Evolutionary conservation across 208 protist species (phyloP), one percentile per base, ranked within the genome.

Genomic region (Acanthamoeba sp.): DNA sequence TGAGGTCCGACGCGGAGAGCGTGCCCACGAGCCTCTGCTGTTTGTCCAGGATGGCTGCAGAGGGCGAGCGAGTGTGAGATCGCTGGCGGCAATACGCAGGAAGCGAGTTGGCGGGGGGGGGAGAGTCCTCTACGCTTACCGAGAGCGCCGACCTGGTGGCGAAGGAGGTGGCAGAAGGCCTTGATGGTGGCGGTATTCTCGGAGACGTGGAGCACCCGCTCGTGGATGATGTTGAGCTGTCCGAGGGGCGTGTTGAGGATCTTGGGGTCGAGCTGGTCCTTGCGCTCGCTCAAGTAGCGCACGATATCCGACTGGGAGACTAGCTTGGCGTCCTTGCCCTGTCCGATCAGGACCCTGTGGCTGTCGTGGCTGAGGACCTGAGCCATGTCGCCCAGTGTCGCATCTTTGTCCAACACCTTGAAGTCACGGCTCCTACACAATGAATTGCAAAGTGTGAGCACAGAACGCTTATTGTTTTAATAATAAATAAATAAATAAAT

Each of bases 281-380:
- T 84, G 73, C 73, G 73, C 73, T 84, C 40, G 40, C 73, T 84
- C 34, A 84, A 38, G 73, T 84, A 84, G 40, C 73, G 73, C 27
- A 84, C 73, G 73, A 84, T 52, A 38, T 84, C 73, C 42, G 73
- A 84, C 42, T 84, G 73, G 12, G 73, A 84, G 22, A 84, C 42
- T 4, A 84, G 73, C 73, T 84, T 84, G 38, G 73, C 73, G 40
- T 84, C 42, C 73, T 50, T 48, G 34, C 42, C 73, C 38, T 52
- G 14, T 32, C 73, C 73, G 29, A 84, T 84, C 73, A 84, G 42
- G 38, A 84, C 73, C 0, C 73, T 10, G 73, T 84, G 73, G 18
- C 36, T 34, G 29, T 84, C 73, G 42, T 84, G 40, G 40, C 73
- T 34, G 12, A 84, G 27, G 4, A 52, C 73, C 40, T 84, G 48